Conservation (phyloP, 2,329 filamentous ascomycete species). For the Zymoseptoria crescenta region DNA sequence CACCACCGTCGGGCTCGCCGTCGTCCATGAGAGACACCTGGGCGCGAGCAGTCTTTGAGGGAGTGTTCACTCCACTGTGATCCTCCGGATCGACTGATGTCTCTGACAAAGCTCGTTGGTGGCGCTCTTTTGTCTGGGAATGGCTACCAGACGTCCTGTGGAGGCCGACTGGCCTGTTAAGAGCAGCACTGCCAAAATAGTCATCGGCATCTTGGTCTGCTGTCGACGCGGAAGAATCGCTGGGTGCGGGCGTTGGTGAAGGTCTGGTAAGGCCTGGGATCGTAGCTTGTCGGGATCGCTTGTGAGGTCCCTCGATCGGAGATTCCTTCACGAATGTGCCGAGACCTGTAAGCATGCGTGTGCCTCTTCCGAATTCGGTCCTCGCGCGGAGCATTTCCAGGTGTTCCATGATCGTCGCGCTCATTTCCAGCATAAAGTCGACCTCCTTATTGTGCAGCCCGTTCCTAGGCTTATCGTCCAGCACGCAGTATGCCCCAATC, state of each 20-base stretch:
- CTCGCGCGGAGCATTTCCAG: constrained; percentile 48
- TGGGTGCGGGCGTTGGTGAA: background rate
- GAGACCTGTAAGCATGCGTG: constrained; percentile 47
- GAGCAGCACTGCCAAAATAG: background rate
- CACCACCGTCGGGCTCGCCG: constrained; percentile 2
- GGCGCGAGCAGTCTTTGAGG: background rate
- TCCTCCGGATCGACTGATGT: background rate
- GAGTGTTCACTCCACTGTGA: background rate
- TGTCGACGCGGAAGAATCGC: background rate
- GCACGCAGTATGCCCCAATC: constrained; percentile 53
- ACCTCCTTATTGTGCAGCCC: constrained; percentile 43
- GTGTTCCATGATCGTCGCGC: constrained; percentile 51
- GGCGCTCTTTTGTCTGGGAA: background rate
- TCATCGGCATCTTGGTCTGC: background rate
- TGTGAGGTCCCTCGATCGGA: background rate
- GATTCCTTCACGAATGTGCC: constrained; percentile 35
- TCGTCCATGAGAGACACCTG: constrained; percentile 5
- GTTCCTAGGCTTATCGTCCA: constrained; percentile 48
- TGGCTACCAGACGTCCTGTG: background rate
- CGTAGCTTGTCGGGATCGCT: background rate
- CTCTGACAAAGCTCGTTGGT: background rate
- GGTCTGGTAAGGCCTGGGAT: background rate
- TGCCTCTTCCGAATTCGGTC: constrained; percentile 45
- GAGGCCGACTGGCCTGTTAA: background rate
- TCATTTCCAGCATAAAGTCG: constrained; percentile 50